phyloP scores from a whole-genome alignment of 805 yeast species.

The Phaffomyces opuntiae region DNA sequence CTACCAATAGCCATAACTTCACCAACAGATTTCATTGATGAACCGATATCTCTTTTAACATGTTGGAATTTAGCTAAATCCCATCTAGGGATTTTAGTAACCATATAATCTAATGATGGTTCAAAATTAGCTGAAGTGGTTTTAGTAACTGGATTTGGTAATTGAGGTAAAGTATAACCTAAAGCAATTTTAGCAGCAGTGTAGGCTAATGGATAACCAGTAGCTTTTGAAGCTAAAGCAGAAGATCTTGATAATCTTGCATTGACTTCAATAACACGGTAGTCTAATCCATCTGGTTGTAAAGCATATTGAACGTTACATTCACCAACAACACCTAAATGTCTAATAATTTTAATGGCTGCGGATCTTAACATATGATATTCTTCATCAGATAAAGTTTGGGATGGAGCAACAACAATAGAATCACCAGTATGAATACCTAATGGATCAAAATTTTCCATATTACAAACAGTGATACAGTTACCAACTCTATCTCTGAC shows the following conservation, averaged over 20 bases:
- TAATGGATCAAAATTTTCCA: conserved; percentile 98
- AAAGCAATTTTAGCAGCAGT: conserved; percentile 97
- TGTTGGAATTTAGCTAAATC: conserved; percentile 93
- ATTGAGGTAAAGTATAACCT: conserved; percentile 89
- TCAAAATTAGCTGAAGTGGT: conserved; percentile 95
- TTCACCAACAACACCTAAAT: conserved; percentile 97
- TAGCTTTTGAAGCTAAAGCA: conserved; percentile 96
- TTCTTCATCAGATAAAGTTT: conserved; percentile 93
- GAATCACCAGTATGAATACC: conserved; percentile 99
- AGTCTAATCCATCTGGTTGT: conserved; percentile 92
- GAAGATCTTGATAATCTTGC: conserved; percentile 96
- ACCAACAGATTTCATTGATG: conserved; percentile 98
- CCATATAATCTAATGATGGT: conserved; percentile 94
- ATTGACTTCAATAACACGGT: conserved; percentile 94
- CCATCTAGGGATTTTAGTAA: conserved; percentile 98
- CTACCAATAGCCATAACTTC: conserved; percentile 99
- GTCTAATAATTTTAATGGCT: conserved; percentile 95
- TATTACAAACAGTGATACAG: conserved; percentile 97
- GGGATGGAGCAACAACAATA: conserved; percentile 97
- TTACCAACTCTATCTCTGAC: conserved; percentile 94
- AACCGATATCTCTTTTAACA: conserved; percentile 88
- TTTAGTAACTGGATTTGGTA: conserved; percentile 94
- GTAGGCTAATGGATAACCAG: conserved; percentile 97
- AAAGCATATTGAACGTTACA: conserved; percentile 97
- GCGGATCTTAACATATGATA: conserved; percentile 97